Evolutionary conservation across 2,329 filamentous ascomycete genomes (phyloP), one percentile per base, ranked within the genome.

Genomic region (Calycina herbarum): DNA sequence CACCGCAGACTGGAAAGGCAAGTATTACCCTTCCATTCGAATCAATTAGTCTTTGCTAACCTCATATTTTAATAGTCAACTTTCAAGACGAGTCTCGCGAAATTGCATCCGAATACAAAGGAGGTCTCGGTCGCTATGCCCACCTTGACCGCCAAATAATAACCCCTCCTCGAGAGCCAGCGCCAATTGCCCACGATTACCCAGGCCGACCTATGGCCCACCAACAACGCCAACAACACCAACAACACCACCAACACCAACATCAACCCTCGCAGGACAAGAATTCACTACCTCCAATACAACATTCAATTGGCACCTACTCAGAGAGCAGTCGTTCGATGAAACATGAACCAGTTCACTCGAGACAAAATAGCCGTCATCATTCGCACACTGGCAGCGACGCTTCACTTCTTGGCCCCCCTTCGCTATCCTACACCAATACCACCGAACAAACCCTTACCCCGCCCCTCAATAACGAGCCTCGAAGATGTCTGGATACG

Each of bases 1-100:
- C 1, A 85, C 86, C 1, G 80, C 83, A 0, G 89, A 92, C 61
- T 93, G 90, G 85, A 83, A 83, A 75, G 84, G 85, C 86, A 75
- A 64, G 72, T 67, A 51, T 13, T 27, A 59, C 57, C 42, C 6
- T 11, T 51, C 7, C 8, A 24, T 8, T 0, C 29, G 33, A 63
- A 17, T 54, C 20, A 64, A 59, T 45, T n/a, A 17, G 5, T 35
- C 56, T 27, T 59, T 61, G 51, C 70, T 72, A 64, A 72, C 40
- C 35, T 17, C 2, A 13, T 51, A 27, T 51, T 24, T 35, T 51
- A 51, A 74, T 76, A 85, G 87, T 97, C 15, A 83, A 86, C 62
- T 97, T 98, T 71, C 85, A 90, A 73, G 94, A 97, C 75, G 93
- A 98, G 76, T 97, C 94, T 27, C 86, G 93, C 35, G 85, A 91